These are phyloP conservation scores for Mortierella sp. DNA, from an alignment of 371 early-diverging fungal species.

Conservation along the genomic window DNA sequence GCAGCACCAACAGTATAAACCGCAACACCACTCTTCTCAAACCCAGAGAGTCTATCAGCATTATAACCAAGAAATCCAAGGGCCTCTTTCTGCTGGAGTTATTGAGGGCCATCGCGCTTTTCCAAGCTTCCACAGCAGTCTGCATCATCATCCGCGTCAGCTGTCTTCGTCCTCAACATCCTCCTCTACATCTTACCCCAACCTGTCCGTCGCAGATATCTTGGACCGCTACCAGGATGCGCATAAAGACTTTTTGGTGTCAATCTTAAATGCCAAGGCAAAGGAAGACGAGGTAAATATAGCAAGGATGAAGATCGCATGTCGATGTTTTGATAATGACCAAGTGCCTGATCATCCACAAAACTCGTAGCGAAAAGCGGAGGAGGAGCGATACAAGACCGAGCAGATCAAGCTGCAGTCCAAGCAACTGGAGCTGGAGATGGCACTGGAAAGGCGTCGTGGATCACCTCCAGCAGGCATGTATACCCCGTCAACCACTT, in stretches of 20 bases:
- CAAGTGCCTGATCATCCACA: neutral
- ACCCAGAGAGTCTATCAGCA: conserved; percentile 24
- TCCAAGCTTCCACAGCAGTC: conserved; percentile 41
- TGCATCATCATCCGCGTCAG: conserved; percentile 10
- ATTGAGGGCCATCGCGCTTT: conserved; percentile 48
- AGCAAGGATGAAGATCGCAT: neutral
- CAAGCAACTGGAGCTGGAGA: conserved; percentile 55
- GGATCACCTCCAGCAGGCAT: conserved; percentile 41
- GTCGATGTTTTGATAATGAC: neutral
- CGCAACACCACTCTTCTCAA: conserved; percentile 17
- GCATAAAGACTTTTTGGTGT: conserved; percentile 41
- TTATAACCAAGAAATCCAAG: conserved; percentile 38
- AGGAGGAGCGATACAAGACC: conserved; percentile 57
- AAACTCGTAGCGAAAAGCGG: conserved; percentile 47
- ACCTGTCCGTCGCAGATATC: conserved; percentile 39
- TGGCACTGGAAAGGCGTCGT: conserved; percentile 48
- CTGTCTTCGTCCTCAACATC: conserved; percentile 2
- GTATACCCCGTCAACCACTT: too few relatives aligned
- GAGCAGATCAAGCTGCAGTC: conserved; percentile 54
- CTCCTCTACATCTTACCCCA: conserved; percentile 12
- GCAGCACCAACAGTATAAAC: conserved; percentile 12
- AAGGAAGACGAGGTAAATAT: conserved; percentile 50
- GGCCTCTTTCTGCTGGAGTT: conserved; percentile 49
- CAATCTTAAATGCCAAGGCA: conserved; percentile 49
- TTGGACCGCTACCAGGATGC: conserved; percentile 46